Conservation (phyloP, 2,329 filamentous ascomycete species). For the Curvularia sp. region DNA sequence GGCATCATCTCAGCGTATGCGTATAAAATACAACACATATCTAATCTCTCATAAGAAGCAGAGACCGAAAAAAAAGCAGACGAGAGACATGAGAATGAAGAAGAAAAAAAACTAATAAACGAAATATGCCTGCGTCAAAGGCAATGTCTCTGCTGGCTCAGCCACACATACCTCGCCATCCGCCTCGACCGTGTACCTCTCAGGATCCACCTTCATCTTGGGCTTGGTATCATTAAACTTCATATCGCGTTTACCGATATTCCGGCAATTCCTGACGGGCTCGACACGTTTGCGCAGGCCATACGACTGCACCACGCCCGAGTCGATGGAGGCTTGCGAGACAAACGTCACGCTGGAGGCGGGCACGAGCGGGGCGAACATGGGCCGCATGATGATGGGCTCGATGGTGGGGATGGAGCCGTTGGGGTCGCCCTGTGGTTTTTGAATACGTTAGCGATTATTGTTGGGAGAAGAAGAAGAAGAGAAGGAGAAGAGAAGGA, state of each 20-base stretch:
- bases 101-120: constrained; percentile 69
- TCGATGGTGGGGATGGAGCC: constrained; percentile 81
- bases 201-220: constrained; percentile 88
- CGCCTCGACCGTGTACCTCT: constrained; percentile 86
- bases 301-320: constrained; percentile 73
- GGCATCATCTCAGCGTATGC: neutral
- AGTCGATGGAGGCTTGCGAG: constrained; percentile 72
- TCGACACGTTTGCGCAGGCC: constrained; percentile 80
- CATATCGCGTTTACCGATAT: constrained; percentile 84
- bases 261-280: constrained; percentile 77
- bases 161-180: constrained; percentile 78
- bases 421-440: constrained; percentile 57
- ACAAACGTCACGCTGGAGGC: constrained; percentile 82
- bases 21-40: neutral
- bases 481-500: neutral
- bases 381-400: constrained; percentile 81
- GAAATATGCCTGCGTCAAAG: constrained; percentile 78
- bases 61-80: neutral
- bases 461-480: neutral
- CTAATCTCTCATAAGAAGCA: neutral
- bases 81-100: too few relatives aligned
- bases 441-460: neutral
- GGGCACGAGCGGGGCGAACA: constrained; percentile 81
- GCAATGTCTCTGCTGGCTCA: constrained; percentile 73
- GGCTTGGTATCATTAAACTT: constrained; percentile 85